Conservation (phyloP, 176 grass and related monocot species). For the Bonia amplexicaulis region DNA sequence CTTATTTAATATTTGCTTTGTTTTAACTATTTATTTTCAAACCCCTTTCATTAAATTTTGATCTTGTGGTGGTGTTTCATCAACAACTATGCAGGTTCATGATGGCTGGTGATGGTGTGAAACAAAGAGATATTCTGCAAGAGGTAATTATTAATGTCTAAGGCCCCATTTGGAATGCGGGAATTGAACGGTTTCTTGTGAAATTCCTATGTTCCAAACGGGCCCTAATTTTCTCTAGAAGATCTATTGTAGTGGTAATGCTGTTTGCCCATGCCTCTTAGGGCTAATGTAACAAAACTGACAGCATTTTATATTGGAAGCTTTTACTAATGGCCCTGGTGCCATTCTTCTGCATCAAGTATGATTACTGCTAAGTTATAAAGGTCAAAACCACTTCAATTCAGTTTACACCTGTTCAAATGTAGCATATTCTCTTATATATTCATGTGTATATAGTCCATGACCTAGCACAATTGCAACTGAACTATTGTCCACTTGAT, state of each 20-base stretch:
- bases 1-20: background rate
- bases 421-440: background rate
- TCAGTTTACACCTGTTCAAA: background rate
- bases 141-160: conserved; percentile 43
- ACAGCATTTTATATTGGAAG: background rate
- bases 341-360: background rate
- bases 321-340: background rate
- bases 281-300: background rate
- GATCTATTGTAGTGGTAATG: conserved; percentile 9
- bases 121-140: conserved; percentile 58
- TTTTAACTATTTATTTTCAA: background rate
- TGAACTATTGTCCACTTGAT: background rate
- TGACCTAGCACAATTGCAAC: background rate
- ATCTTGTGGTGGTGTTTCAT: background rate
- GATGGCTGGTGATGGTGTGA: conserved; percentile 93
- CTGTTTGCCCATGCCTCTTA: background rate
- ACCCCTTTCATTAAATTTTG: background rate
- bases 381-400: background rate
- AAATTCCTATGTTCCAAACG: background rate
- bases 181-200: background rate
- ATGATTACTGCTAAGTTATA: conserved; percentile 1
- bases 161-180: background rate
- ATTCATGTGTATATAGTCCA: background rate
- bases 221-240: background rate
- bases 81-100: conserved; percentile 67